These are phyloP conservation scores for Serendipita indica DNA, from an alignment of 768 basidiomycete genomes.

Conservation along the genomic window DNA sequence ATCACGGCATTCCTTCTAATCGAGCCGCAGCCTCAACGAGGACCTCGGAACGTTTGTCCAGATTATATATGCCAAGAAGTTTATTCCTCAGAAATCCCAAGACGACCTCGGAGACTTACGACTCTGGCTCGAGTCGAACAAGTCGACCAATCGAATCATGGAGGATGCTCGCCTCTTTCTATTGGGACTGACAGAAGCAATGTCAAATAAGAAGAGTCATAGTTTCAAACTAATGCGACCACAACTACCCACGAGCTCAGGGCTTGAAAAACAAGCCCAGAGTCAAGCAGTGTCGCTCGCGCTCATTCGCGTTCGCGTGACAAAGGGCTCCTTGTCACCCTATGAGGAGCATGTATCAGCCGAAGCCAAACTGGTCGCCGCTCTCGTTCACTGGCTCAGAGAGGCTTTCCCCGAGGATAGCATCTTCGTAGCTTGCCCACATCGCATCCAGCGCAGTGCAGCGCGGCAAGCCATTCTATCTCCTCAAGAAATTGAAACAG, in stretches of 20 bases:
- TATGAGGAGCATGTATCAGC: conserved; percentile 35
- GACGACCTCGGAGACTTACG: conserved; percentile 28
- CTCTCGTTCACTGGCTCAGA: conserved; percentile 27
- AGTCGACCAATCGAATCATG: conserved; percentile 17
- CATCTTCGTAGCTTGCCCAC: conserved; percentile 39
- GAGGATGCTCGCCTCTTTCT: conserved; percentile 26
- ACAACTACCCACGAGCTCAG: conserved; percentile 11
- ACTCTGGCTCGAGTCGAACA: conserved; percentile 19
- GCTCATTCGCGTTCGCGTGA: conserved; percentile 28
- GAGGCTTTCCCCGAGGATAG: conserved; percentile 27
- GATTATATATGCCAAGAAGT: conserved; percentile 33
- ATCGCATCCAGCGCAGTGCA: conserved; percentile 37
- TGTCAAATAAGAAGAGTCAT: conserved; percentile 28
- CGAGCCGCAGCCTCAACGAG: conserved; percentile 29
- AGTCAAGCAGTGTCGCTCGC: conserved; percentile 32
- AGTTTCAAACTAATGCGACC: conserved; percentile 20
- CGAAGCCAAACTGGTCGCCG: conserved; percentile 34
- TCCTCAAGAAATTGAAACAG: conserved; percentile 9
- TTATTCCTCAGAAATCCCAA: conserved; percentile 36
- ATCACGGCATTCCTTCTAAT: neutral
- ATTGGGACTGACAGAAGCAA: conserved; percentile 29
- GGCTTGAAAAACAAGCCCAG: conserved; percentile 12
- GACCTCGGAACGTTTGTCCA: conserved; percentile 41
- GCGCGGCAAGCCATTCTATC: conserved; percentile 28
- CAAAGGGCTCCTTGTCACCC: conserved; percentile 22